A percentile compares a stretch with the other conserved stretches of the same genome.
phyloP scores from a whole-genome alignment of 371 early-diverging fungal genomes.

The Scutellospora calospora region DNA sequence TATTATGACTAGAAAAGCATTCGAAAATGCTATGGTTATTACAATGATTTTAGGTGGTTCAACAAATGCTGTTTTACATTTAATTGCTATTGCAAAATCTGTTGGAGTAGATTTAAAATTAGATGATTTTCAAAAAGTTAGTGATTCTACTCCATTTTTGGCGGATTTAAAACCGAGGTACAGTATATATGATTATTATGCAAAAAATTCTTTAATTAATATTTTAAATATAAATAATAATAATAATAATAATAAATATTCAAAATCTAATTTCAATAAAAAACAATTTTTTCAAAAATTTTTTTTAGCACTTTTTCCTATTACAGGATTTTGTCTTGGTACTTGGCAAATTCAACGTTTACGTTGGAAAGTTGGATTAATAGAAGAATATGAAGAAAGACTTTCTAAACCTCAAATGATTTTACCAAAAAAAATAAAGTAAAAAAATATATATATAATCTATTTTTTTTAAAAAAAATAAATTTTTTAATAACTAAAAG shows the following conservation, averaged over 20 bases:
- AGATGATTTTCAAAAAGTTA: conserved; percentile 92
- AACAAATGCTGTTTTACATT: conserved; percentile 96
- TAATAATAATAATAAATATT: neutral
- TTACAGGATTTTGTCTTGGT: conserved; percentile 85
- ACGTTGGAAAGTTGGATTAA: conserved; percentile 88
- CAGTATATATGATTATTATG: conserved; percentile 4
- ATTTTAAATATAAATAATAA: too few relatives aligned
- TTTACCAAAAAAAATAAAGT: conserved; percentile 75
- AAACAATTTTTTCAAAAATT: neutral
- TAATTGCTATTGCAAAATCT: conserved; percentile 93
- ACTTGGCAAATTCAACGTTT: conserved; percentile 93
- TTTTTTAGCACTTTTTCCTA: conserved; percentile 70
- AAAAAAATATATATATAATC: conserved; percentile 30
- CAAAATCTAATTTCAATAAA: neutral
- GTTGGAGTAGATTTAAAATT: conserved; percentile 81
- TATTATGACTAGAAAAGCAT: conserved; percentile 92
- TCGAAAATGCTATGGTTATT: conserved; percentile 94
- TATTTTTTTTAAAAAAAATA: neutral
- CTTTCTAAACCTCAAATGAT: conserved; percentile 72
- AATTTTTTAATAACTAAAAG: neutral
- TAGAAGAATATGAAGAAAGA: conserved; percentile 74
- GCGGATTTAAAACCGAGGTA: conserved; percentile 96
- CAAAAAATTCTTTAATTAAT: neutral
- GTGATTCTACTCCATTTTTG: conserved; percentile 90
- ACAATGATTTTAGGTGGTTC: conserved; percentile 96